A percentile compares a stretch with the other conserved stretches of the same genome.
phyloP scores from a whole-genome alignment of 2,329 filamentous ascomycete genomes.

The Sporothrix brasiliensis region DNA sequence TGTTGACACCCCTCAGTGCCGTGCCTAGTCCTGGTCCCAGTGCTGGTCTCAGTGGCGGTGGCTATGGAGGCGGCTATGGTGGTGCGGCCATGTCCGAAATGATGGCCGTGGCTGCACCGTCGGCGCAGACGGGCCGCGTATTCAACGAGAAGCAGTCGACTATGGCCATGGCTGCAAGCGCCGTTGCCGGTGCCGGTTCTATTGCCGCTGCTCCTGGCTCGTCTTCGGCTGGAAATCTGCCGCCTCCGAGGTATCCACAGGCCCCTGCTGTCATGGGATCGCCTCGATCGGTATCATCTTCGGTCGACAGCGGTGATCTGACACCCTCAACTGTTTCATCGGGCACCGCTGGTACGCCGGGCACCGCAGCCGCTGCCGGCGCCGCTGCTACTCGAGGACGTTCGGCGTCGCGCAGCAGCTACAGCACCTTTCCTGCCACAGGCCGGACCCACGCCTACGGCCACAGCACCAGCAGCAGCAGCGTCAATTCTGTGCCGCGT shows the following conservation, averaged over 20 bases:
- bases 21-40: neutral
- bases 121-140: neutral
- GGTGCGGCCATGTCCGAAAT: slow-evolving; percentile 19
- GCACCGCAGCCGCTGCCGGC: too few species aligned
- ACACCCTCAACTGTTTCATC: neutral
- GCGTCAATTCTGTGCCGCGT: slow-evolving; percentile 2
- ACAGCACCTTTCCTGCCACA: slow-evolving; percentile 30
- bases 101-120: neutral
- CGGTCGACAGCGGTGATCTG: slow-evolving; percentile 8
- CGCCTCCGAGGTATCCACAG: neutral
- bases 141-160: neutral
- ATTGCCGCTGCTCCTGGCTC: neutral
- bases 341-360: neutral
- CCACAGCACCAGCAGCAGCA: slow-evolving; percentile 8
- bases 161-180: slow-evolving; percentile 1
- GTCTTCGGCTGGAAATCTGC: neutral
- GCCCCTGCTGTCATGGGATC: neutral
- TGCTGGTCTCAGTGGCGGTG: neutral
- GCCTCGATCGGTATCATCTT: slow-evolving; percentile 2
- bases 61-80: slow-evolving; percentile 52
- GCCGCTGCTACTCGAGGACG: neutral
- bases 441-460: neutral
- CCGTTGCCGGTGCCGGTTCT: neutral
- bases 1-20: slow-evolving; percentile 48
- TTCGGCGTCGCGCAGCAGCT: slow-evolving; percentile 27